These are phyloP conservation scores for Fusarium clavum DNA, from an alignment of 2,329 filamentous ascomycete genomes.

Conservation along the genomic window DNA sequence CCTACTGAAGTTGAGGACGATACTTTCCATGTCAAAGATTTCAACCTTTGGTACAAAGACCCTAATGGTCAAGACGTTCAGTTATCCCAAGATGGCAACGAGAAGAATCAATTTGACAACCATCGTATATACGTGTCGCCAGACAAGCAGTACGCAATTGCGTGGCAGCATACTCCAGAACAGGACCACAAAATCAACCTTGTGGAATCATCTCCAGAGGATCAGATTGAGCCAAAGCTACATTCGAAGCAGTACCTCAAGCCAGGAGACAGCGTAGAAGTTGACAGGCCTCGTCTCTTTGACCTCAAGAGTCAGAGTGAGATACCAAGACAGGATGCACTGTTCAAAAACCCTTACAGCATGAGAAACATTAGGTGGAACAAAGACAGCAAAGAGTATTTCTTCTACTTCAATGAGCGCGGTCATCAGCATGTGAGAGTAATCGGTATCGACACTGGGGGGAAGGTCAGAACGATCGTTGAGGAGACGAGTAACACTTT, in stretches of 20 bases:
- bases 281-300: conserved; percentile 46
- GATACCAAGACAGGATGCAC: conserved; percentile 32
- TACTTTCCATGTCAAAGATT: conserved; percentile 6
- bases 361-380: conserved; percentile 43
- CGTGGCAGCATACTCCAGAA: conserved; percentile 42
- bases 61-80: conserved; percentile 16
- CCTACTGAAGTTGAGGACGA: background rate
- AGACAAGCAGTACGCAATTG: conserved; percentile 26
- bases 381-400: conserved; percentile 40
- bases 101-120: conserved; percentile 36
- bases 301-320: conserved; percentile 34
- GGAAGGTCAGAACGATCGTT: conserved; percentile 34
- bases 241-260: conserved; percentile 42
- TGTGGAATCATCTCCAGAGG: conserved; percentile 44
- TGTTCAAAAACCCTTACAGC: conserved; percentile 44
- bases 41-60: conserved; percentile 25
- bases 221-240: conserved; percentile 46
- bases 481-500: conserved; percentile 46
- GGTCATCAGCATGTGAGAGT: conserved; percentile 44
- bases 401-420: conserved; percentile 47
- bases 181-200: conserved; percentile 34
- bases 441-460: conserved; percentile 25
- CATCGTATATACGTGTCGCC: conserved; percentile 32
- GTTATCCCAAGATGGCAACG: conserved; percentile 33
- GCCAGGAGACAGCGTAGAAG: conserved; percentile 42